Evolutionary conservation across 192 early-diverging fungal genomes (phyloP), one percentile per base, ranked within the genome.

Genomic region (Phycomyces blakesleeanus): DNA sequence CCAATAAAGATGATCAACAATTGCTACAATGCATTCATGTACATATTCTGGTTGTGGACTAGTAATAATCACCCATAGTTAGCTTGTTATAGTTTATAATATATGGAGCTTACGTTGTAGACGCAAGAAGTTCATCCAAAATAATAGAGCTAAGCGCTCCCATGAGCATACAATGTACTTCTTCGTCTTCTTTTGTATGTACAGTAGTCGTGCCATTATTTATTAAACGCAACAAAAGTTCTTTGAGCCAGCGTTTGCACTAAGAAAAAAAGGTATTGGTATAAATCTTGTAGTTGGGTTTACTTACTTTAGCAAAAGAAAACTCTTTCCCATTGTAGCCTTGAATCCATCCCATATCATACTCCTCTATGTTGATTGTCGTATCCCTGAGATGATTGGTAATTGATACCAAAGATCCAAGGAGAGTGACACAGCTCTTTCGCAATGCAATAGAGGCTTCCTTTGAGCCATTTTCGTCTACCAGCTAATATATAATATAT

Each of bases 1-100:
- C 74, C 75, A 76, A 27, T 85, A 85, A 20, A 94, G 68, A 54
- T 89, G 85, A 65, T 89, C 84, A 14, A 91, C 55, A 5, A 94
- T 61, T 4, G 75, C 59, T 54, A 75, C 68, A n/a, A 94, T 68
- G 51, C 85, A 77, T 47, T 89, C 86, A 53, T 86, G 81, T 50
- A 85, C 72, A 3, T 77, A 57, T 8, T 64, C 66, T 37, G 58
- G 64, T 38, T 79, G 60, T 18, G 71, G 75, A 6, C 74, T 80
- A 38, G n/a, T 57, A 49, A 66, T 38, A 41, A 22, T n/a, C 1
- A 37, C 18, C 22, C 42, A 12, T 21, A 39, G 37, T 14, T 3
- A 25, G 5, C 1, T 10, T 18, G 4, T 24, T 9, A 16, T 21
- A 18, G 9, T 54, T 1, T 10, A 51, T 5, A 22, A 25, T 22